phyloP scores from a whole-genome alignment of 192 early-diverging fungal genomes.

The Polychytrium aggregatum region DNA sequence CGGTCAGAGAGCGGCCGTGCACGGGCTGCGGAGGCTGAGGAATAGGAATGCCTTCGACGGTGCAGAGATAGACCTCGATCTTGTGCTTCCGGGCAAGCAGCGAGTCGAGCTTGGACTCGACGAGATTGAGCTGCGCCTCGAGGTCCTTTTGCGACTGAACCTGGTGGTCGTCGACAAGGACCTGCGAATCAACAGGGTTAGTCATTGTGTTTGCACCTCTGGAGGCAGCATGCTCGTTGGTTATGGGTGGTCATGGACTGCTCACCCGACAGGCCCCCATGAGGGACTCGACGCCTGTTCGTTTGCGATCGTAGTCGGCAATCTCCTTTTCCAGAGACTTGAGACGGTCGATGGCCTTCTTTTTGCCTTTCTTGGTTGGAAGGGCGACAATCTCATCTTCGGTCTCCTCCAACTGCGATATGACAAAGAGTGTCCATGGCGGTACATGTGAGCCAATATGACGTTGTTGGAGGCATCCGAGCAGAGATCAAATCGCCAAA shows the following conservation, averaged over 20 bases:
- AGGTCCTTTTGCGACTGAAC: no score
- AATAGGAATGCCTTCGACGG: constrained; percentile 17
- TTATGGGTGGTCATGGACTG: no score
- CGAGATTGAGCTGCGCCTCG: constrained; percentile 15
- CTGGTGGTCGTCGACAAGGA: no score
- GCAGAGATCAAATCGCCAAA: no score
- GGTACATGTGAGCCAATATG: no score
- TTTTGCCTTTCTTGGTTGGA: constrained; percentile 18
- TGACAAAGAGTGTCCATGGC: no score
- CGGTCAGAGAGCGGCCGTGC: background rate
- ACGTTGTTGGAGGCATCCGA: no score
- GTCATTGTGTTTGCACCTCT: no score
- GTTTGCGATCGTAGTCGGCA: constrained; percentile 21
- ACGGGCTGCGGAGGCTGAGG: constrained; percentile 14
- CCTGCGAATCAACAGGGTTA: no score
- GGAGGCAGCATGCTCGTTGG: no score
- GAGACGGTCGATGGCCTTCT: constrained; percentile 26
- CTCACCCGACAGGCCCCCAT: constrained; percentile 19
- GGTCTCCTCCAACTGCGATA: no score
- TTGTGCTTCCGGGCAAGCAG: constrained; percentile 15
- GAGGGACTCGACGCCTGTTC: constrained; percentile 23
- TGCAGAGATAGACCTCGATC: constrained; percentile 18
- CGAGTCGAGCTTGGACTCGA: constrained; percentile 6
- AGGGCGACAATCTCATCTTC: constrained; percentile 19
- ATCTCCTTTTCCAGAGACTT: constrained; percentile 32